Evolutionary conservation across 768 basidiomycete species (phyloP), one percentile per base, ranked within the genome.

Genomic region (Cystofilobasidium capitatum): DNA sequence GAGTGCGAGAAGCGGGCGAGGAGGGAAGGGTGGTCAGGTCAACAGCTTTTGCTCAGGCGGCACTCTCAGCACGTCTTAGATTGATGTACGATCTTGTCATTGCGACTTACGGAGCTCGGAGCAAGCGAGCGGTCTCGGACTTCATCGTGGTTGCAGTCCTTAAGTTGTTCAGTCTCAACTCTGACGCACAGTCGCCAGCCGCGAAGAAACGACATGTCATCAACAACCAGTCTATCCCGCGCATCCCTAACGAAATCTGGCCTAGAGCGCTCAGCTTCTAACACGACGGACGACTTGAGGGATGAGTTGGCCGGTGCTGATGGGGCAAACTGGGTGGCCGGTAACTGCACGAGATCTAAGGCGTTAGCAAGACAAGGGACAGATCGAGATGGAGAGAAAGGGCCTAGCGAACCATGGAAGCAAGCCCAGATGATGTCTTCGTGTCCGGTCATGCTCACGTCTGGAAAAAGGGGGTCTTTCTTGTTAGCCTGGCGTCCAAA

Each of bases 1-100:
- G 68, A 69, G 36, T 51, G 51, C 13, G 44, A 60, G 68, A 64
- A 51, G 49, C 63, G 68, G 39, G 68, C 66, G 13, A 45, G 60
- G 42, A 49, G 13, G n/a, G 61, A 31, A 24, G 66, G 66, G 5
- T 68, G 66, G 66, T 20, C 36, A 3, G 40, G 59, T 58, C 54
- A 20, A 45, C 17, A 45, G 17, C 44, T 45, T 44, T 44, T 44
- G 42, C 42, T 22, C 10, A 10, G 12, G 12, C 42, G 12, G 12
- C 42, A 10, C 42, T 22, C 42, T 22, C 42, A 44, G n/a, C n/a
- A n/a, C n/a, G n/a, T n/a, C n/a, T n/a, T n/a, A n/a, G n/a, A n/a
- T n/a, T n/a, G n/a, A n/a, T n/a, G n/a, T n/a, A n/a, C n/a, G n/a
- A n/a, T n/a, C n/a, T n/a, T n/a, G n/a, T n/a, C n/a, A n/a, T n/a